Conservation (phyloP, 2,329 filamentous ascomycete genomes). For the Fusarium cicatricum region DNA sequence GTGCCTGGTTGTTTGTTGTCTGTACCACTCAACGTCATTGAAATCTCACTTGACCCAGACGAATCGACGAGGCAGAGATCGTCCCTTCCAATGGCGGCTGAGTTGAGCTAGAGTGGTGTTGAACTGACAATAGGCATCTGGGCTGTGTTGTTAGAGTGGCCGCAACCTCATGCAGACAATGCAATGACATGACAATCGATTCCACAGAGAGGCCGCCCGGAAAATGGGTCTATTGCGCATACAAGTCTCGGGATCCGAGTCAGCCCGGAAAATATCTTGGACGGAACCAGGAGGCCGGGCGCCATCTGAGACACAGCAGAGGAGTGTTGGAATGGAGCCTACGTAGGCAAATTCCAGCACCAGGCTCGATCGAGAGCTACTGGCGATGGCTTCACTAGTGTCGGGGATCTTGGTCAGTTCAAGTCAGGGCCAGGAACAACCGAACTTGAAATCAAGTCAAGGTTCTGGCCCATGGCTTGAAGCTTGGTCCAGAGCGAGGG, state of each 20-base stretch:
- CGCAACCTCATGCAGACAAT: too few relatives aligned
- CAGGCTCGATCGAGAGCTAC: slow-evolving; percentile 5
- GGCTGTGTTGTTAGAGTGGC: too few relatives aligned
- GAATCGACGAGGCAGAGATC: too few relatives aligned
- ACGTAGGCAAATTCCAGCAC: slow-evolving; percentile 13
- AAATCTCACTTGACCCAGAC: too few relatives aligned
- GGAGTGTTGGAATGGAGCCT: slow-evolving; percentile 25
- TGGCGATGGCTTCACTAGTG: slow-evolving; percentile 26
- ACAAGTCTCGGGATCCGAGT: slow-evolving; percentile 21
- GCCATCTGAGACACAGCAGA: neutral
- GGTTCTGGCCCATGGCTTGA: slow-evolving; percentile 3
- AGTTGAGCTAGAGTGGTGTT: too few relatives aligned
- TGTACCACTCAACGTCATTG: too few relatives aligned
- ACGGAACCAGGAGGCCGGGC: slow-evolving; percentile 11
- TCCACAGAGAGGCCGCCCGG: neutral
- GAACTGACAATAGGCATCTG: too few relatives aligned
- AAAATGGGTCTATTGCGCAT: neutral
- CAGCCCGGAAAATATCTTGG: slow-evolving; percentile 1
- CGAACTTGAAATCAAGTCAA: neutral
- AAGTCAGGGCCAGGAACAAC: neutral
- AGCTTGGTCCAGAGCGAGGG: slow-evolving; percentile 1
- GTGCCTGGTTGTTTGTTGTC: too few relatives aligned
- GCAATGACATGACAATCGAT: neutral
- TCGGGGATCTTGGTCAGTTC: neutral
- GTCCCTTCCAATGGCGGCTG: too few relatives aligned